These are phyloP conservation scores for Umbelopsis sp. DNA, from an alignment of 371 early-diverging fungal genomes.

Conservation along the genomic window DNA sequence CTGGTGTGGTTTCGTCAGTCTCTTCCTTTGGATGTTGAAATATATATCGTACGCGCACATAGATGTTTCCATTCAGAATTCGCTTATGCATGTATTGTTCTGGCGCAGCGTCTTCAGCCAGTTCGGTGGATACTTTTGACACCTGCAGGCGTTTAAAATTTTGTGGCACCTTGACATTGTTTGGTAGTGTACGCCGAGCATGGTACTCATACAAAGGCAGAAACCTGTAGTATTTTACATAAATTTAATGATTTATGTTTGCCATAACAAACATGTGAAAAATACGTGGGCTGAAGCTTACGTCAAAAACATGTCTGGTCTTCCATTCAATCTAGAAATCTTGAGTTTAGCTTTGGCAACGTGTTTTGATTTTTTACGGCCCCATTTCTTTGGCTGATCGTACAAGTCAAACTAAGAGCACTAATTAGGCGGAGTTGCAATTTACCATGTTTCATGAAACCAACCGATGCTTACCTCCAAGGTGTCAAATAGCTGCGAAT, in stretches of 20 bases:
- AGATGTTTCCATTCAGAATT: background rate
- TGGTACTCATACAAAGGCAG: slow-evolving; percentile 58
- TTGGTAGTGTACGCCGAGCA: slow-evolving; percentile 43
- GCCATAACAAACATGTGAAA: too few species aligned
- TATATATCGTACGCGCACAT: slow-evolving; percentile 43
- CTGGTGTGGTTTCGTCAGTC: slow-evolving; percentile 9
- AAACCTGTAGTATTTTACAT: slow-evolving; percentile 33
- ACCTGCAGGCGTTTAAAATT: slow-evolving; percentile 28
- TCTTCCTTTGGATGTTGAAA: slow-evolving; percentile 42
- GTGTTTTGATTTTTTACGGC: slow-evolving; percentile 41
- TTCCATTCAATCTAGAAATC: slow-evolving; percentile 36
- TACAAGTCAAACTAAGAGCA: slow-evolving; percentile 32
- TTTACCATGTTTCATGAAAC: background rate
- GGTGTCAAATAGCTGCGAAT: slow-evolving; percentile 50
- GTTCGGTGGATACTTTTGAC: slow-evolving; percentile 24
- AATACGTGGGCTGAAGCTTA: slow-evolving; percentile 21
- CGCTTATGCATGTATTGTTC: background rate
- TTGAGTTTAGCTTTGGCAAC: slow-evolving; percentile 53
- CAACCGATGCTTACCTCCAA: slow-evolving; percentile 36
- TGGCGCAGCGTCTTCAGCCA: slow-evolving; percentile 30
- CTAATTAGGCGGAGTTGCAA: background rate
- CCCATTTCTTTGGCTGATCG: slow-evolving; percentile 41
- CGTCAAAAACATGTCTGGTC: slow-evolving; percentile 53
- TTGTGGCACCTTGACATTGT: slow-evolving; percentile 50
- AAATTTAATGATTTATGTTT: too few species aligned